phyloP scores from a whole-genome alignment of 2,329 filamentous ascomycete species.

The Xylariaceae sp. region DNA sequence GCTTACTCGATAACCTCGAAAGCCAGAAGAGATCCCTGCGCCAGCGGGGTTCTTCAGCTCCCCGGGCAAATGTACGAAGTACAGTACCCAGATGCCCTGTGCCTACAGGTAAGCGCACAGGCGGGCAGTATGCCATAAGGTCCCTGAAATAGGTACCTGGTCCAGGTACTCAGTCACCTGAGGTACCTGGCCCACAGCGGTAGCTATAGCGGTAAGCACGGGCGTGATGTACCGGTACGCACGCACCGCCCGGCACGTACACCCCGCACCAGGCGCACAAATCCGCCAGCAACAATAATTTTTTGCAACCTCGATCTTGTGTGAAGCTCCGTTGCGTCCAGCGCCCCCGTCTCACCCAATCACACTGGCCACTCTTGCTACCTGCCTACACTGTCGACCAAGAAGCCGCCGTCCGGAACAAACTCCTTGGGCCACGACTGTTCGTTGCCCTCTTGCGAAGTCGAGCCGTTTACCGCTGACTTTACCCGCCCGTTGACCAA shows the following conservation, averaged over 20 bases:
- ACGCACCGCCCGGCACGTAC: background rate
- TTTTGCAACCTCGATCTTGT: slow-evolving; percentile 12
- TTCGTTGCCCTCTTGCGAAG: background rate
- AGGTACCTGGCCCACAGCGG: background rate
- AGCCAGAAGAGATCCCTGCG: no score
- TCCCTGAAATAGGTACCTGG: slow-evolving; percentile 7
- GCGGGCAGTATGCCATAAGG: background rate
- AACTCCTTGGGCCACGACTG: background rate
- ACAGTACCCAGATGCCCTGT: no score
- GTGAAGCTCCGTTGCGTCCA: slow-evolving; percentile 14
- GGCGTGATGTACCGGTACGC: no score
- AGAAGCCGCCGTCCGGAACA: background rate
- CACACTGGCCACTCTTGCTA: slow-evolving; percentile 6
- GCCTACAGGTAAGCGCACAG: background rate
- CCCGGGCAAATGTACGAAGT: no score
- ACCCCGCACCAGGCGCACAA: slow-evolving; percentile 22
- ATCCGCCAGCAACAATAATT: slow-evolving; percentile 12
- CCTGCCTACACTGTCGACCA: slow-evolving; percentile 2
- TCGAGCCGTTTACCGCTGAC: background rate
- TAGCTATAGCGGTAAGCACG: no score
- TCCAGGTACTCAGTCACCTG: background rate
- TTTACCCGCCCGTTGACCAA: background rate
- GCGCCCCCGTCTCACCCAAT: slow-evolving; percentile 12
- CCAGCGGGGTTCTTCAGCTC: background rate
- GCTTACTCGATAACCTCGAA: no score